Base-by-base conservation (phyloP, 305 asterid genomes). In the Plantago lanceolata region DNA sequence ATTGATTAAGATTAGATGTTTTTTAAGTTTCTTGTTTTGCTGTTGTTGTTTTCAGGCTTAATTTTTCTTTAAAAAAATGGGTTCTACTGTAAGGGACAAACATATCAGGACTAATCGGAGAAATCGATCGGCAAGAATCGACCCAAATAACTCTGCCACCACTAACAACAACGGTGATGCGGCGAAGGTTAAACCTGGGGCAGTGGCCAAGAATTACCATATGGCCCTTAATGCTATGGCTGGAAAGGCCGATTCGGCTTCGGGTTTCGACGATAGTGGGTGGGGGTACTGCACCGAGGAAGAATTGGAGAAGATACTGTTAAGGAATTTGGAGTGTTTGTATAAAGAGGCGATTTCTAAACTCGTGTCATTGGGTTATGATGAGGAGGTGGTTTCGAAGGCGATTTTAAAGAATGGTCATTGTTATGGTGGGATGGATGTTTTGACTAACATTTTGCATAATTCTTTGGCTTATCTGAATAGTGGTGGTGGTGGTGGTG, bases 391-490 rank as follows among this genome's bases (percentile, higher is more conserved):
- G 55, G 87, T 82, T 2, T 53, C 84, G 73, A 80, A 75, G 61
- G 95, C 95, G 11, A 71, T 84, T 52, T 66, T 86, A 68, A 86
- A 81, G 72, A 82, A 79, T 47, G 95, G 89, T 48, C 78, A 78
- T 73, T 82, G 85, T 72, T 84, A 84, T 74, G 95, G 95, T 59
- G 87, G 67, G 81, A 83, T 86, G 96, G 98, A 92, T 78, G 93
- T 87, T 33, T 72, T 82, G 68, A 87, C 87, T 17, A 89, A 92
- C 61, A 78, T 91, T 28, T 55, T 88, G 76, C 92, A 83, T 52
- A 91, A 88, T 57, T 69, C 89, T 31, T 61, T 86, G 81, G 81
- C 88, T 62, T 89, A 82, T 75, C 66, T 88, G 65, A 85, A 74
- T 64, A 35, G 9, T 77, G 72, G n/a, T n/a, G n/a, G n/a, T n/a